A percentile compares a stretch with the other conserved stretches of the same genome.
phyloP scores from a whole-genome alignment of 208 protist genomes.

The Jaenimonas drosophilae region DNA sequence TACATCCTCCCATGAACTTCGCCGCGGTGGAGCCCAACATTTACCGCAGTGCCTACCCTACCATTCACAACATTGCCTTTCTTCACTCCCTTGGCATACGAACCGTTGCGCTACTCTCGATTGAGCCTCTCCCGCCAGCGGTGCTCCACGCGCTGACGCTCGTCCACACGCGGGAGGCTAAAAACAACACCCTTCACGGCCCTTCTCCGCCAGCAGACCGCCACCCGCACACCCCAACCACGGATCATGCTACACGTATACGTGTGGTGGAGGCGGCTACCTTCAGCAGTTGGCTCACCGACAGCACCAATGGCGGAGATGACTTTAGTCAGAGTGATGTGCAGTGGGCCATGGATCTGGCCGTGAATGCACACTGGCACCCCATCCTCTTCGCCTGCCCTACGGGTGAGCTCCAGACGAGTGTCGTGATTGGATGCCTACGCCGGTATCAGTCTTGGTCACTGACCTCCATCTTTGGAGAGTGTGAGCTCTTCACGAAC shows the following conservation, averaged over 20 bases:
- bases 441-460: conserved; percentile 77
- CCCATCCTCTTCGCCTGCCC: conserved; percentile 86
- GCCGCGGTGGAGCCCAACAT: conserved; percentile 64
- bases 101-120: conserved; percentile 71
- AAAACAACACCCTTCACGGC: not conserved
- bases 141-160: conserved; percentile 24
- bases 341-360: conserved; percentile 60
- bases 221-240: no score
- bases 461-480: conserved; percentile 56
- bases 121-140: conserved; percentile 52
- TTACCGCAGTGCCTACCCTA: conserved; percentile 80
- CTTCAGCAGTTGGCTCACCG: conserved; percentile 51
- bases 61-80: conserved; percentile 48
- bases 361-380: conserved; percentile 71
- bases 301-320: conserved; percentile 30
- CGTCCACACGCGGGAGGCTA: not conserved
- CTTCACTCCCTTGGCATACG: conserved; percentile 69
- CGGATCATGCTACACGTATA: conserved; percentile 14
- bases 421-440: conserved; percentile 79
- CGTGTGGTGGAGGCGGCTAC: conserved; percentile 44
- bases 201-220: not conserved
- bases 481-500: conserved; percentile 75
- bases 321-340: conserved; percentile 72
- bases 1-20: conserved; percentile 79
- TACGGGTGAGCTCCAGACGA: conserved; percentile 82